Evolutionary conservation across 1,139 yeast species (phyloP), one percentile per base, ranked within the genome.

Genomic region (Citeromyces hawaiiensis): DNA sequence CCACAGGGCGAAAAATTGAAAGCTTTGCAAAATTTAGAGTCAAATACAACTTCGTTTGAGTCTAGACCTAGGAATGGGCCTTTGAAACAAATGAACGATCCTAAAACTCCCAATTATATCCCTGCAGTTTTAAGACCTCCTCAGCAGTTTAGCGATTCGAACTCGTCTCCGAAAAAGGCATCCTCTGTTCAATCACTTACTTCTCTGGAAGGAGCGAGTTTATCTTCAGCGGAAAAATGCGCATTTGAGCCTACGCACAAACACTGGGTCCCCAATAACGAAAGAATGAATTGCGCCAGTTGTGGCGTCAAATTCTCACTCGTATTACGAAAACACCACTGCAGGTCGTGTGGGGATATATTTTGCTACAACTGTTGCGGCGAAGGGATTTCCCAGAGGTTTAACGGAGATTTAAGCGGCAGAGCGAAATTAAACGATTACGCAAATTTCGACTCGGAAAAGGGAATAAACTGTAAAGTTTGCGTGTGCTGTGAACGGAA

Each of bases 301-400:
- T 56, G 60, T 39, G 15, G 37, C 15, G 13, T 34, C n/a, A 39
- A 27, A 9, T 56, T 56, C 39, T 42, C 44, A 4, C 29, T 56
- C 8, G 40, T 55, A 4, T 44, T 48, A 49, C 72, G 97, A 47
- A 74, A 91, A 44, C 97, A 88, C 55, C 97, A 88, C 61, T 88
- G 97, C 54, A 70, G 97, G 40, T 83, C 83, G 53, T 85, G 96
- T 60, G 96, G 96, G 17, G 88, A 83, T 31, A 76, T 88, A 15
- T 88, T 80, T 53, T 88, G 97, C 59, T 76, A 76, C 41, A 76
- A 72, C 39, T 77, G 76, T 47, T 64, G 75, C 2, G 61, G 65
- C 27, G 72, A 71, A 14, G 27, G 27, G 5, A 9, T 23, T 23
- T 23, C 9, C 27, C 27, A 23, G 11, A 23, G 27, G 27, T 23